A percentile compares a stretch with the other conserved stretches of the same genome.
These are phyloP conservation scores for Podaxis mareebaensis DNA, from an alignment of 768 basidiomycete species.

Conservation along the genomic window DNA sequence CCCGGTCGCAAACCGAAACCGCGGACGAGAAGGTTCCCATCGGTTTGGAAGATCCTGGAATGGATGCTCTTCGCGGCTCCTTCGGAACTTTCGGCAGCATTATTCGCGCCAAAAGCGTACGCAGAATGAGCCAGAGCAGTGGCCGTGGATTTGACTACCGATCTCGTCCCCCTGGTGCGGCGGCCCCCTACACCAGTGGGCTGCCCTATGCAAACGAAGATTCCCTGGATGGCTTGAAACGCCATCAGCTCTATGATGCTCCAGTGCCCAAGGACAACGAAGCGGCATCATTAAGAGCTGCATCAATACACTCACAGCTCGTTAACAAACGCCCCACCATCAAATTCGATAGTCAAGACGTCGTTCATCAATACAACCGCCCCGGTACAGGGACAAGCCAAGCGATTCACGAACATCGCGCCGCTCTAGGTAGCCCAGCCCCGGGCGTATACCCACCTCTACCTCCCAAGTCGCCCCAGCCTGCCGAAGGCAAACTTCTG, in stretches of 20 bases:
- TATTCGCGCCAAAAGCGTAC: slow-evolving; percentile 66
- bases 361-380: slow-evolving; percentile 73
- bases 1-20: slow-evolving; percentile 66
- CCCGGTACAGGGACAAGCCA: slow-evolving; percentile 49
- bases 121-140: slow-evolving; percentile 51
- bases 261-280: slow-evolving; percentile 61
- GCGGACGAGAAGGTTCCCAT: slow-evolving; percentile 66
- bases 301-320: slow-evolving; percentile 33
- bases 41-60: slow-evolving; percentile 85
- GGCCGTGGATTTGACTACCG: slow-evolving; percentile 30
- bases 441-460: slow-evolving; percentile 34
- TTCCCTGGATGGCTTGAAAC: slow-evolving; percentile 52
- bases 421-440: slow-evolving; percentile 35
- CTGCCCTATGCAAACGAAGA: slow-evolving; percentile 18
- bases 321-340: slow-evolving; percentile 55
- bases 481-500: slow-evolving; percentile 29
- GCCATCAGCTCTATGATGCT: slow-evolving; percentile 88
- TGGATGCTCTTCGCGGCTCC: slow-evolving; percentile 87
- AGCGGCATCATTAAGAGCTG: slow-evolving; percentile 41
- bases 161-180: slow-evolving; percentile 36
- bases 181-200: slow-evolving; percentile 28
- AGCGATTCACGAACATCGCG: slow-evolving; percentile 51
- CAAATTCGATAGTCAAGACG: slow-evolving; percentile 75
- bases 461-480: slow-evolving; percentile 22
- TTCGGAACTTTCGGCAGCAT: slow-evolving; percentile 93